Percentiles rank a stretch among this genome's conserved stretches.
Evolutionary conservation across 805 yeast species (phyloP).

Genomic region (Lachancea waltii): DNA sequence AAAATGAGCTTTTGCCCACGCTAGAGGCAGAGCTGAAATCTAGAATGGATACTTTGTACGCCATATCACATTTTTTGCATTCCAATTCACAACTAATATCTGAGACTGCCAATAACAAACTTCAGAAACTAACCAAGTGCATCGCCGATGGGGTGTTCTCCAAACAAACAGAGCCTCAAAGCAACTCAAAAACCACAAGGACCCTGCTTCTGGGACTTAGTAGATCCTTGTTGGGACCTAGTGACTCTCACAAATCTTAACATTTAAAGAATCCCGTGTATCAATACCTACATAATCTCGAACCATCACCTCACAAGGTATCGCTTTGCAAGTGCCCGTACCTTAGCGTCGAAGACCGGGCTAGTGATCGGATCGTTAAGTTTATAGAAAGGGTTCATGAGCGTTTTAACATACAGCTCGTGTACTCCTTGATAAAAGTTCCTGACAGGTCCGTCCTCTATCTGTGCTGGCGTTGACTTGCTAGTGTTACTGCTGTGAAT

Average conservation of each 20-base stretch:
- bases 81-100: conserved; percentile 22
- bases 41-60: conserved; percentile 17
- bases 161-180: conserved; percentile 4
- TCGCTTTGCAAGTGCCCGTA: conserved; percentile 66
- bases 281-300: conserved; percentile 1
- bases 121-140: conserved; percentile 16
- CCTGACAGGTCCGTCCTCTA: conserved; percentile 65
- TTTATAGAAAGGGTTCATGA: conserved; percentile 80
- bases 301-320: conserved; percentile 51
- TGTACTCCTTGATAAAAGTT: conserved; percentile 81
- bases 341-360: conserved; percentile 67
- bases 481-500: conserved; percentile 48
- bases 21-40: conserved; percentile 13
- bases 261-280: conserved; percentile 6
- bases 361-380: conserved; percentile 69
- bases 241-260: not conserved
- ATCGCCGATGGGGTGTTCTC: conserved; percentile 7
- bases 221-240: conserved; percentile 14
- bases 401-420: conserved; percentile 79
- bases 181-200: conserved; percentile 13
- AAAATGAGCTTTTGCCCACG: not conserved
- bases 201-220: conserved; percentile 22
- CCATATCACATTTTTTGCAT: conserved; percentile 22
- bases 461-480: conserved; percentile 14
- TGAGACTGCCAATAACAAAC: conserved; percentile 14